Evolutionary conservation across 1,284 basidiomycete species (phyloP).

Genomic region (Sporisorium exsertum): DNA sequence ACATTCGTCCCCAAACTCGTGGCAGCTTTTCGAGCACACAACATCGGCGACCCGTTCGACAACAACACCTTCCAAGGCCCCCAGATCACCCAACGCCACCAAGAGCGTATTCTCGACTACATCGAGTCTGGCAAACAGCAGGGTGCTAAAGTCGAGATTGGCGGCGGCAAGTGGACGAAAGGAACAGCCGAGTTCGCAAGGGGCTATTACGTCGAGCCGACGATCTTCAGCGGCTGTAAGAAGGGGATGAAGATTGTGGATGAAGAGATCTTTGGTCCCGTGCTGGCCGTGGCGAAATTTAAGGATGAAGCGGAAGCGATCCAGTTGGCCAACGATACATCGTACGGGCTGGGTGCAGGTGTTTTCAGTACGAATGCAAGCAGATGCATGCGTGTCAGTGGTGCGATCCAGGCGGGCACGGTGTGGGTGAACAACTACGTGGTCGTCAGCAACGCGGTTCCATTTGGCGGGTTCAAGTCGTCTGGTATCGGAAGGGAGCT

Average conservation of each 20-base stretch:
- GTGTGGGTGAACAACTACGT: slow-evolving; percentile 77
- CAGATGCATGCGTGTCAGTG: slow-evolving; percentile 79
- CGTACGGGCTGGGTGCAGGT: slow-evolving; percentile 84
- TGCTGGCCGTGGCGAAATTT: slow-evolving; percentile 75
- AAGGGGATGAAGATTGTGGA: slow-evolving; percentile 75
- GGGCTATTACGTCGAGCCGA: slow-evolving; percentile 71
- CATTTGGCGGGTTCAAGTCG: slow-evolving; percentile 58
- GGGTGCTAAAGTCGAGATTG: slow-evolving; percentile 78
- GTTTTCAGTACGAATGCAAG: slow-evolving; percentile 84
- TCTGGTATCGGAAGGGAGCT: slow-evolving; percentile 60
- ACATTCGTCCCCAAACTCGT: slow-evolving; percentile 76
- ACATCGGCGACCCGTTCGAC: slow-evolving; percentile 84
- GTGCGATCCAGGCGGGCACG: slow-evolving; percentile 84
- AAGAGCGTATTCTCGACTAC: slow-evolving; percentile 88
- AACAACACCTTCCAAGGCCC: slow-evolving; percentile 82
- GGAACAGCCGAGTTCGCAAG: slow-evolving; percentile 75
- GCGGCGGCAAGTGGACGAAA: slow-evolving; percentile 74
- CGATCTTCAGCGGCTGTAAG: slow-evolving; percentile 75
- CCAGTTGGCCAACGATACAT: slow-evolving; percentile 80
- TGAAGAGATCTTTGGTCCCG: slow-evolving; percentile 82
- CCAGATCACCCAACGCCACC: slow-evolving; percentile 82
- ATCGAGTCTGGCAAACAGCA: slow-evolving; percentile 89
- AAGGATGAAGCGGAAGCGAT: slow-evolving; percentile 75
- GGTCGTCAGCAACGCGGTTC: slow-evolving; percentile 40
- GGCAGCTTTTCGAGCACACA: slow-evolving; percentile 73